Conservation (phyloP, 306 rosid genomes). For the Ochetophila trinervis region DNA sequence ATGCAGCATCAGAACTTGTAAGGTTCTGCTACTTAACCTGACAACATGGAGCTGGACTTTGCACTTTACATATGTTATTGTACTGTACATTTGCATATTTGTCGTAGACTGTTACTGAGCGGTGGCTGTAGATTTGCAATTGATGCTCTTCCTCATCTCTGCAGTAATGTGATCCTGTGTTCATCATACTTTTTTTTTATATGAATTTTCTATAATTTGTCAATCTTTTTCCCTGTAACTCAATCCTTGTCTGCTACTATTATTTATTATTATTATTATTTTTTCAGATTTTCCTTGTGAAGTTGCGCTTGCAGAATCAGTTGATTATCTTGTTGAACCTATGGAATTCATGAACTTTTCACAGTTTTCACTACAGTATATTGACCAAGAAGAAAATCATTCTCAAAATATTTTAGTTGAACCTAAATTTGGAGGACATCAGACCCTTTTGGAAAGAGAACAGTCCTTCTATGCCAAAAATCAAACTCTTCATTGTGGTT, state of each 20-base stretch:
- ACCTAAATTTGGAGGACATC: slow-evolving; percentile 89
- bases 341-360: slow-evolving; percentile 48
- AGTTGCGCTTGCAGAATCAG: slow-evolving; percentile 55
- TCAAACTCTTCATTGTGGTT: slow-evolving; percentile 86
- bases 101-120: too few relatives aligned
- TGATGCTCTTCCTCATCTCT: too few relatives aligned
- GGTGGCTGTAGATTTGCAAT: too few relatives aligned
- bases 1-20: too few relatives aligned
- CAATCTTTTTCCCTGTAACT: slow-evolving; percentile 14
- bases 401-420: slow-evolving; percentile 29
- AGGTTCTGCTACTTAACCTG: too few relatives aligned
- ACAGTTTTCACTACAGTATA: slow-evolving; percentile 55
- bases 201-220: neutral
- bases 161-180: too few relatives aligned
- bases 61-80: too few relatives aligned
- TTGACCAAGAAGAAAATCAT: slow-evolving; percentile 49
- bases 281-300: slow-evolving; percentile 79
- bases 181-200: neutral
- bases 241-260: slow-evolving; percentile 24
- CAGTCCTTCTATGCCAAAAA: slow-evolving; percentile 60
- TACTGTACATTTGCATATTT: too few relatives aligned
- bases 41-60: too few relatives aligned
- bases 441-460: slow-evolving; percentile 71
- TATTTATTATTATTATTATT: neutral
- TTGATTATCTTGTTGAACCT: slow-evolving; percentile 61